Evolutionary conservation across 2,329 filamentous ascomycete genomes (phyloP).

Genomic region (Fusarium avenaceum): DNA sequence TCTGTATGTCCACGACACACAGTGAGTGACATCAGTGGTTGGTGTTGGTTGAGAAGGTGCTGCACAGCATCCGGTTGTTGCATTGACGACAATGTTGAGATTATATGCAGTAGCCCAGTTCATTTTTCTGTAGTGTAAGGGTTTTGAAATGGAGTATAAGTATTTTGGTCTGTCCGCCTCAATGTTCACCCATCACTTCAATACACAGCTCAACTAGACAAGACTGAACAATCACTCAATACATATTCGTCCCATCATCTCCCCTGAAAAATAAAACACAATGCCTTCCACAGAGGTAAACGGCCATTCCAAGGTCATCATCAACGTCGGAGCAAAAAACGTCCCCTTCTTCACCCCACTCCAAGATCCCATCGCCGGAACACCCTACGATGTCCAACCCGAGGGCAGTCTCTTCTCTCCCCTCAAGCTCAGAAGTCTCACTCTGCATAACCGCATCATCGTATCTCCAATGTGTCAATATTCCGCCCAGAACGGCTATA

Average conservation of each 20-base stretch:
- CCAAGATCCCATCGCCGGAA: conserved; percentile 46
- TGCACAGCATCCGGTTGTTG: not conserved
- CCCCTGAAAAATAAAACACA: not conserved
- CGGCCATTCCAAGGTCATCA: conserved; percentile 26
- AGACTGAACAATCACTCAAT: not conserved
- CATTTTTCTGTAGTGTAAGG: not conserved
- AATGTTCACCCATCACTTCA: not conserved
- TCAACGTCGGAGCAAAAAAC: conserved; percentile 41
- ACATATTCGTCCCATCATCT: not conserved
- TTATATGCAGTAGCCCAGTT: not conserved
- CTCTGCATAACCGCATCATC: conserved; percentile 62
- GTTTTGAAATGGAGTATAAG: conserved; percentile 6
- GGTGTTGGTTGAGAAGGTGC: not conserved
- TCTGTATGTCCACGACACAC: not conserved
- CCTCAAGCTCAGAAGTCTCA: conserved; percentile 59
- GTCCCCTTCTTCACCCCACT: conserved; percentile 47
- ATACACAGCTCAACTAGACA: not conserved
- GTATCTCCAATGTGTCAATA: conserved; percentile 55
- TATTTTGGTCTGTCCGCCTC: not conserved
- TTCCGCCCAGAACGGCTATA: conserved; percentile 57
- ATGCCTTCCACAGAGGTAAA: conserved; percentile 12
- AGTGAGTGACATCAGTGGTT: not conserved
- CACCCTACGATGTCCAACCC: conserved; percentile 44
- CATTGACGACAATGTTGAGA: not conserved
- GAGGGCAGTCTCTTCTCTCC: conserved; percentile 57